Percentiles rank a stretch among this genome's conserved stretches.
Conservation (phyloP, 2,329 filamentous ascomycete genomes). For the Botryotinia calthae region DNA sequence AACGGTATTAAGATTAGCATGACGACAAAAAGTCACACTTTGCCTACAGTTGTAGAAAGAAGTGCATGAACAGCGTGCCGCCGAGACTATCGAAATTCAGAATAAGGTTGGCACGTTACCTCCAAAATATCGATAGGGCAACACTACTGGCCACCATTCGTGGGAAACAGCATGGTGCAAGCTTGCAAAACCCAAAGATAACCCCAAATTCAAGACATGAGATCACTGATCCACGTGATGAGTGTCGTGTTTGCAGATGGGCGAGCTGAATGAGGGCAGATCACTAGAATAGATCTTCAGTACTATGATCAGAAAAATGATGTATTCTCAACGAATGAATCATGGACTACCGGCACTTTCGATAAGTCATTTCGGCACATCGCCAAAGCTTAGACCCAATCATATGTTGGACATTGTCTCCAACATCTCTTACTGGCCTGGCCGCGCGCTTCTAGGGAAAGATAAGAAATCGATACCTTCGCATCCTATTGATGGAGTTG, state of each 20-base stretch:
- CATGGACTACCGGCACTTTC: not conserved
- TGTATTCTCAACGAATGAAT: not conserved
- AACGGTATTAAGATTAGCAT: conserved; percentile 3
- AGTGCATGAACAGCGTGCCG: conserved; percentile 6
- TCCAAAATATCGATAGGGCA: not conserved
- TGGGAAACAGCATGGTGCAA: not conserved
- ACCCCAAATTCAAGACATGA: not conserved
- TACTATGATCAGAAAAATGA: not conserved
- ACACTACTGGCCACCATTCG: not conserved
- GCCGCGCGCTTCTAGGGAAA: conserved; percentile 17
- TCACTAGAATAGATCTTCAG: not conserved
- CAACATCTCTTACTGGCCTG: not conserved
- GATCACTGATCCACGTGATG: not conserved
- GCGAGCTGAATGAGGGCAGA: not conserved
- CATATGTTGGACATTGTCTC: not conserved
- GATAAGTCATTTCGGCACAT: not conserved
- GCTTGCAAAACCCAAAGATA: not conserved
- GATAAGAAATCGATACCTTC: not conserved
- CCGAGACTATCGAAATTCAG: not conserved
- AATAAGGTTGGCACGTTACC: not conserved
- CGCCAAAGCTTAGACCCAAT: not conserved
- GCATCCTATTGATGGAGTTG: not conserved
- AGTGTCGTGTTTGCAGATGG: not conserved
- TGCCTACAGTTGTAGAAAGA: not conserved
- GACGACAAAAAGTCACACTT: not conserved